Evolutionary conservation across 805 yeast species (phyloP).

Genomic region (Torulaspora gathmanii): DNA sequence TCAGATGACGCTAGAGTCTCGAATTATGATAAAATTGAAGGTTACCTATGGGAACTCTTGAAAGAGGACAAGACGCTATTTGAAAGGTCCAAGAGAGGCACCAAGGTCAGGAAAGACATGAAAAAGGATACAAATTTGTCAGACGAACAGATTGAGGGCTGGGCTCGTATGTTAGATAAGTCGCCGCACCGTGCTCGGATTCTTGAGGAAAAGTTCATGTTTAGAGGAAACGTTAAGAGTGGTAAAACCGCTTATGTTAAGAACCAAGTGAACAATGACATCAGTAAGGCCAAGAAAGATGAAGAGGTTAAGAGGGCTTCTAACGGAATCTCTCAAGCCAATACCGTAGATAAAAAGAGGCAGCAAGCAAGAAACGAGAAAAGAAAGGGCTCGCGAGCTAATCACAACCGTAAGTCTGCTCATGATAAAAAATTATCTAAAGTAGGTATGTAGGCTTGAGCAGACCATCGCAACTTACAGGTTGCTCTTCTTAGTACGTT

Average conservation of each 20-base stretch:
- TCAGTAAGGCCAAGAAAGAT: neutral
- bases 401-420: slow-evolving; percentile 61
- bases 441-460: slow-evolving; percentile 7
- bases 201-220: slow-evolving; percentile 58
- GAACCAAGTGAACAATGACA: slow-evolving; percentile 13
- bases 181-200: slow-evolving; percentile 58
- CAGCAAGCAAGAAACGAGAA: slow-evolving; percentile 46
- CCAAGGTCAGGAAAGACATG: slow-evolving; percentile 48
- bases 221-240: slow-evolving; percentile 38
- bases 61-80: slow-evolving; percentile 49
- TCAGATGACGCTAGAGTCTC: slow-evolving; percentile 11
- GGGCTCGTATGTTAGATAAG: slow-evolving; percentile 72
- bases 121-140: slow-evolving; percentile 60
- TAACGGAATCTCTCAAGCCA: neutral
- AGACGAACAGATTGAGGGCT: slow-evolving; percentile 90
- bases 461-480: neutral
- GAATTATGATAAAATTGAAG: slow-evolving; percentile 46
- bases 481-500: slow-evolving; percentile 6
- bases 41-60: slow-evolving; percentile 51
- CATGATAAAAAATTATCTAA: slow-evolving; percentile 51
- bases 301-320: neutral
- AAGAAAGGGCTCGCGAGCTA: slow-evolving; percentile 53
- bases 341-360: slow-evolving; percentile 27
- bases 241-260: slow-evolving; percentile 34
- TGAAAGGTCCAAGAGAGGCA: slow-evolving; percentile 46